Evolutionary conservation across 768 basidiomycete species (phyloP).

Genomic region (Lentinula sp.): DNA sequence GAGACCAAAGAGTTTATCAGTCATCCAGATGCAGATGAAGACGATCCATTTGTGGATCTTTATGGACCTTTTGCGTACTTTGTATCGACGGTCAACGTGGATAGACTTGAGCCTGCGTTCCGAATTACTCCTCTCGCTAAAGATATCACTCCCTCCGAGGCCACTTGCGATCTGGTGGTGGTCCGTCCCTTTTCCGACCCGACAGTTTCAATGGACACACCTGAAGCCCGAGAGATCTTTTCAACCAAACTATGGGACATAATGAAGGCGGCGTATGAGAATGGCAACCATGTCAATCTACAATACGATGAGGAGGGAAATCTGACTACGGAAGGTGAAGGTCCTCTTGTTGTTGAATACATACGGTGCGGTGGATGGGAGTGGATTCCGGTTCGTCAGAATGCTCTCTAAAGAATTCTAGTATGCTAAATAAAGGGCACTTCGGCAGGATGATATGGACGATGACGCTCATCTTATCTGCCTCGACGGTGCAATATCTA

Average conservation of each 20-base stretch:
- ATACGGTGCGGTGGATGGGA: conserved; percentile 76
- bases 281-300: conserved; percentile 65
- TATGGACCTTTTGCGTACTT: conserved; percentile 86
- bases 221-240: conserved; percentile 40
- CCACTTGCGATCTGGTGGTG: conserved; percentile 67
- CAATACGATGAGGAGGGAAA: conserved; percentile 44
- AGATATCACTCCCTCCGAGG: conserved; percentile 33
- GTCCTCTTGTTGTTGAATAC: conserved; percentile 66
- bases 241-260: conserved; percentile 47
- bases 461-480: conserved; percentile 67
- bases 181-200: conserved; percentile 69
- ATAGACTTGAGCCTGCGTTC: conserved; percentile 81
- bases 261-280: conserved; percentile 65
- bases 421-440: neutral
- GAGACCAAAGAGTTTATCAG: conserved; percentile 37
- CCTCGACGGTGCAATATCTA: conserved; percentile 68
- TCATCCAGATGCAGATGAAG: conserved; percentile 25
- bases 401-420: neutral
- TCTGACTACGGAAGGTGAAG: conserved; percentile 33
- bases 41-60: conserved; percentile 36
- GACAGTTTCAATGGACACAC: conserved; percentile 31
- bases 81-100: conserved; percentile 74
- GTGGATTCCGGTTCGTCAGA: conserved; percentile 69
- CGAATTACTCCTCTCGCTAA: conserved; percentile 63
- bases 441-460: conserved; percentile 50